Evolutionary conservation across 2,329 filamentous ascomycete genomes (phyloP).

Genomic region (Arthrobotrys sphaeroides): DNA sequence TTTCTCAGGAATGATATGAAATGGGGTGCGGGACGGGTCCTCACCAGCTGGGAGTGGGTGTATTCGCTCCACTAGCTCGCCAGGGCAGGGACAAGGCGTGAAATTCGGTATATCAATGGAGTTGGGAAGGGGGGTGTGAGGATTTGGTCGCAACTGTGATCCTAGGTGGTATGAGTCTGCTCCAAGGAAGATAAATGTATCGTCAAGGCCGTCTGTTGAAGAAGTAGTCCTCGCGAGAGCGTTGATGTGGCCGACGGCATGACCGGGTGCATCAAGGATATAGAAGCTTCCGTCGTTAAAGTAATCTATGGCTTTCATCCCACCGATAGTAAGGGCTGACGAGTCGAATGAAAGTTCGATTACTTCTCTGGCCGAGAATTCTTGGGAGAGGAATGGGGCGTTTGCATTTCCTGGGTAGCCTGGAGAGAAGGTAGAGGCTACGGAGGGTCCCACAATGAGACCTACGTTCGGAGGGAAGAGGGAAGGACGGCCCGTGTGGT

Average conservation of each 20-base stretch:
- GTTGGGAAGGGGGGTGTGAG: slow-evolving; percentile 61
- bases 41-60: slow-evolving; percentile 25
- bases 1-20: slow-evolving; percentile 58
- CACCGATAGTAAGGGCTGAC: slow-evolving; percentile 62
- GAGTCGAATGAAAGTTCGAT: slow-evolving; percentile 59
- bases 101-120: slow-evolving; percentile 55
- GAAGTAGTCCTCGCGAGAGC: slow-evolving; percentile 61
- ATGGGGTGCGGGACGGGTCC: slow-evolving; percentile 58
- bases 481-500: slow-evolving; percentile 68
- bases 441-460: slow-evolving; percentile 66
- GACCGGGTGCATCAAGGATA: slow-evolving; percentile 67
- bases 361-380: slow-evolving; percentile 58
- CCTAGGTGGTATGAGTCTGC: slow-evolving; percentile 65
- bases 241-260: slow-evolving; percentile 66
- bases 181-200: slow-evolving; percentile 66
- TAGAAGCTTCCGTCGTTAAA: slow-evolving; percentile 70
- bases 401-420: slow-evolving; percentile 63
- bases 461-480: slow-evolving; percentile 65
- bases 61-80: slow-evolving; percentile 34
- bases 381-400: slow-evolving; percentile 60
- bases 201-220: slow-evolving; percentile 36
- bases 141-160: slow-evolving; percentile 64
- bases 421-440: slow-evolving; percentile 60
- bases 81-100: slow-evolving; percentile 34
- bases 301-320: slow-evolving; percentile 66